Base-by-base conservation (phyloP, 495 filamentous ascomycete genomes). In the Podospora pseudocomata region DNA sequence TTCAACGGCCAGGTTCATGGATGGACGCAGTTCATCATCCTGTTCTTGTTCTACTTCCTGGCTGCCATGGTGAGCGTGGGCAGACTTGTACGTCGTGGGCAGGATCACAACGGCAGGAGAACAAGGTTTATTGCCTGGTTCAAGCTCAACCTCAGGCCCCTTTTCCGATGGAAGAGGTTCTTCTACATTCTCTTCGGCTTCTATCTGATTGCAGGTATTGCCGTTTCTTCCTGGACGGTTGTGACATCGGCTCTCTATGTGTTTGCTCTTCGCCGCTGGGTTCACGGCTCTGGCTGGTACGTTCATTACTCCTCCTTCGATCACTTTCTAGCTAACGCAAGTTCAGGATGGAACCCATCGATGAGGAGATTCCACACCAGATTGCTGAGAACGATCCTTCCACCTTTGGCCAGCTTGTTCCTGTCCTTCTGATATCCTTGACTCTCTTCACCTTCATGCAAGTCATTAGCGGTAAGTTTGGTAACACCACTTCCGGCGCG, bases 371-470 rank as follows among this genome's bases (percentile, higher is more conserved):
- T 65, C 68, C 71, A 7, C 54, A 34, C 56, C n/a, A 4, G 20
- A 79, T 76, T 65, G 70, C 70, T 4, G 77, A 80, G 54, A 73
- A 78, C 59, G 77, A 80, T 59, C 65, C 75, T 6, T 74, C 71
- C 18, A 76, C 75, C n/a, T 80, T 80, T 19, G 77, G 78, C 19
- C 78, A 80, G 65, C 76, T 80, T 18, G 76, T 80, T 20, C 78
- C 78, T 19, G 72, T 80, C 27, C 65, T 80, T 16, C 68, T 78
- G n/a, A 75, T 72, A 11, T 70, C 66, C 20, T 60, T 80, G 65
- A 78, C 75, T 27, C 19, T 80, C 5, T 79, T 80, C 32, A 73
- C 73, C 62, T 78, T 80, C 30, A 56, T 73, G 61, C 77, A 80
- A 61, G 70, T 77, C 13, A 64, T 80, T 58, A 77, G 72, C 53